Evolutionary conservation across 257 asterid species (phyloP), one percentile per base, ranked within the genome.

Genomic region (Forsythia viridissima): DNA sequence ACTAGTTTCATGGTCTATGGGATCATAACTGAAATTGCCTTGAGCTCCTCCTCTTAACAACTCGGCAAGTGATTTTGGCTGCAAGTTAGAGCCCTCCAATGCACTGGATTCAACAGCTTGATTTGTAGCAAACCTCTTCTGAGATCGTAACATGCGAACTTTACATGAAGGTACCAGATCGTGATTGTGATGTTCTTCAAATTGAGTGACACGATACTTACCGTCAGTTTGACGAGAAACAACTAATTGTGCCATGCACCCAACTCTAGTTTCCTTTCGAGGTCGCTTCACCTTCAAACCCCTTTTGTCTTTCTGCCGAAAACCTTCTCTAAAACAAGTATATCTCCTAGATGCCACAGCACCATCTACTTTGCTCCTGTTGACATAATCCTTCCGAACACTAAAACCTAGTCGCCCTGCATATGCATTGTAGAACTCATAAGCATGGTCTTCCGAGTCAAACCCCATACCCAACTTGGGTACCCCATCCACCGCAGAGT

Each of bases 381-480:
- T 90, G 59, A 87, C 87, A 74, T 90, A 88, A 75, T 90, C 90
- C 85, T 90, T 90, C 52, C 90, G 72, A 52, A 83, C 87, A 78
- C 90, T 88, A 65, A 88, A 90, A 72, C 93, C 90, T 72, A 83
- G 71, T 48, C 79, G 79, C n/a, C 86, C 87, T 13, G 93, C 93
- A 82, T 89, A 89, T 4, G 87, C 77, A 82, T 88, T 90, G 76
- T 88, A 90, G 79, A 89, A 87, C 70, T 87, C 93, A 63, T 84
- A 89, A 57, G 93, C 93, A 57, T 81, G 89, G 52, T 84, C 84
- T 80, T 87, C 93, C 8, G 93, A 84, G 11, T 86, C 90, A 71
- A 89, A 89, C 34, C 90, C 91, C 93, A 89, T 87, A 48, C 93
- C 91, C 51, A 89, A 84, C 83, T 89, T 87, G 2, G 93, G 93